Percentiles rank a stretch among this genome's conserved stretches.
Evolutionary conservation across 352 stramenopile species (phyloP).

Genomic region (Phytopythium sindhum): DNA sequence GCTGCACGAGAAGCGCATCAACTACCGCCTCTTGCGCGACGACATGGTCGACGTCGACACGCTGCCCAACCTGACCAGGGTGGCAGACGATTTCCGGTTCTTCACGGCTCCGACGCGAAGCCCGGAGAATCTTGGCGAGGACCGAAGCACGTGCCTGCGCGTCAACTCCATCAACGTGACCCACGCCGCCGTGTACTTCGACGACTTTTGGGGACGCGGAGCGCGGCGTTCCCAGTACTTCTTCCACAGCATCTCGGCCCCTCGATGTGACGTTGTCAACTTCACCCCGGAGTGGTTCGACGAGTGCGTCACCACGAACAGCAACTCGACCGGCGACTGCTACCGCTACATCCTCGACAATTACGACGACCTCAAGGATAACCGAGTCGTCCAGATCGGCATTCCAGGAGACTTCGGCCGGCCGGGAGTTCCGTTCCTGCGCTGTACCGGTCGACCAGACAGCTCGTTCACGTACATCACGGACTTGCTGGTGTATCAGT

Average conservation of each 20-base stretch:
- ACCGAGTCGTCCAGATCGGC: conserved; percentile 33
- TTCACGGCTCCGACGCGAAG: conserved; percentile 31
- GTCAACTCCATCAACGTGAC: conserved; percentile 43
- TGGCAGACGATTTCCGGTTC: conserved; percentile 12
- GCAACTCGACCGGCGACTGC: conserved; percentile 25
- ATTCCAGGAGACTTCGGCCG: conserved; percentile 38
- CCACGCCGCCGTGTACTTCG: conserved; percentile 24
- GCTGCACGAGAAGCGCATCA: conserved; percentile 30
- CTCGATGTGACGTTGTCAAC: conserved; percentile 39
- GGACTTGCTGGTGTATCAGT: conserved; percentile 56
- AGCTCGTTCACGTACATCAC: conserved; percentile 48
- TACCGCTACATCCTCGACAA: conserved; percentile 55
- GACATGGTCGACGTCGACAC: conserved; percentile 26
- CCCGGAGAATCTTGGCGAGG: conserved; percentile 28
- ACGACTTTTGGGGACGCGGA: conserved; percentile 44
- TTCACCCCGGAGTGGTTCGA: conserved; percentile 34
- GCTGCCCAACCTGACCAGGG: conserved; percentile 16
- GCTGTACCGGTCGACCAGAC: conserved; percentile 38
- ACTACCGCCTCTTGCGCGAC: conserved; percentile 38
- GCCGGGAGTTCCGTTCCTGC: conserved; percentile 41
- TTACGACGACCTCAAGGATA: conserved; percentile 30
- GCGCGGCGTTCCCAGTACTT: conserved; percentile 33
- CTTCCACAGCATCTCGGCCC: conserved; percentile 44
- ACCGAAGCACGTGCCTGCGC: conserved; percentile 38
- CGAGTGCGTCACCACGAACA: conserved; percentile 25